Evolutionary conservation across 805 yeast genomes (phyloP).

Genomic region (Saccharomycopsis schoenii): DNA sequence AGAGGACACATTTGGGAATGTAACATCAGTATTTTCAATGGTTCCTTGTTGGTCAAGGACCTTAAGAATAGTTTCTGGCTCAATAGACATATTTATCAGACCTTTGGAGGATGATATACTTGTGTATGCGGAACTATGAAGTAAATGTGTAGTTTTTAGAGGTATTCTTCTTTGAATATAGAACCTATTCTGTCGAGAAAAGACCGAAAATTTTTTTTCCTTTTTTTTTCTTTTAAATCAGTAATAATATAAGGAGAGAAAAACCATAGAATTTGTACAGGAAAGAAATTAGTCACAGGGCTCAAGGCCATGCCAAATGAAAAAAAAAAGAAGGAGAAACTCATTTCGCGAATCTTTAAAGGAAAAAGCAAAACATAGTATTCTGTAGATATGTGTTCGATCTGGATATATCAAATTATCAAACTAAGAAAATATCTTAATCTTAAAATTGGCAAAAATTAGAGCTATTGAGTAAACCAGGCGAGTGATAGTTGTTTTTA

Average conservation of each 20-base stretch:
- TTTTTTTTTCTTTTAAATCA: background rate
- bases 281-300: background rate
- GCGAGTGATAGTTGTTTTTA: too few species aligned
- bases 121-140: background rate
- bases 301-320: background rate
- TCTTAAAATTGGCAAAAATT: background rate
- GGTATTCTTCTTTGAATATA: background rate
- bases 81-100: slow-evolving; percentile 11
- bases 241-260: background rate
- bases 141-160: background rate
- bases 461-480: background rate
- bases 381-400: too few species aligned
- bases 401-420: too few species aligned
- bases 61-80: slow-evolving; percentile 37
- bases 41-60: slow-evolving; percentile 51
- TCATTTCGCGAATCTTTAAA: too few species aligned
- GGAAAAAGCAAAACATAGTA: too few species aligned
- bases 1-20: slow-evolving; percentile 58
- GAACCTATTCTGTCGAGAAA: background rate
- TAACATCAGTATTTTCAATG: slow-evolving; percentile 58
- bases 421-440: too few species aligned
- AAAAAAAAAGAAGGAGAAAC: too few species aligned
- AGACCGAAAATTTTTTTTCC: background rate
- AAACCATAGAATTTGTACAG: background rate
- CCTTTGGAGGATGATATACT: background rate